Percentiles rank a stretch among this genome's conserved stretches.
These are phyloP conservation scores for Chrysanthemum lavandulifolium DNA, from an alignment of 129 eudicot species.

Conservation along the genomic window DNA sequence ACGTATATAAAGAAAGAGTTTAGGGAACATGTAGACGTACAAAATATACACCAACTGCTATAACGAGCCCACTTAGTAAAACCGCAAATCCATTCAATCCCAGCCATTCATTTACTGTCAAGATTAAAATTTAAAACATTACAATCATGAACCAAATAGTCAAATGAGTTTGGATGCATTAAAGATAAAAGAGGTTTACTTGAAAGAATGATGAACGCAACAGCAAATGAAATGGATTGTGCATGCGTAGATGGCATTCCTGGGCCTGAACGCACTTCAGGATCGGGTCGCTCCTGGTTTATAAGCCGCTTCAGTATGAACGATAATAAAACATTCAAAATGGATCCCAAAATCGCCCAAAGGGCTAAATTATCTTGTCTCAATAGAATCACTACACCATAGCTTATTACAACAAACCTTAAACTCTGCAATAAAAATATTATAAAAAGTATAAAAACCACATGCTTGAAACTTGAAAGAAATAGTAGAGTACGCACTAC, in stretches of 20 bases:
- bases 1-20: background rate
- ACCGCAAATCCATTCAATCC: conserved; percentile 60
- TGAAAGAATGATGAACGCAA: conserved; percentile 46
- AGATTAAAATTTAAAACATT: conserved; percentile 5
- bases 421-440: conserved; percentile 61
- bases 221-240: conserved; percentile 64
- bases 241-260: conserved; percentile 99
- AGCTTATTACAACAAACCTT: conserved; percentile 47
- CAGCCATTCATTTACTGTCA: conserved; percentile 65
- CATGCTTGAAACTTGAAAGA: too few relatives aligned
- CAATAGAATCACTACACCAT: conserved; percentile 44
- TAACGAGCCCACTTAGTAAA: conserved; percentile 36
- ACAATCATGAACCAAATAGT: background rate
- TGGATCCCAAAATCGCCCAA: conserved; percentile 70
- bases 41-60: conserved; percentile 59
- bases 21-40: conserved; percentile 46
- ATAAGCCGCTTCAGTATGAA: conserved; percentile 49
- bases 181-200: conserved; percentile 35
- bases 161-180: too few relatives aligned
- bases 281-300: conserved; percentile 75
- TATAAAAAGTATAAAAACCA: background rate
- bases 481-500: too few relatives aligned
- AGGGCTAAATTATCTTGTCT: conserved; percentile 67
- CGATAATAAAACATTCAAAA: conserved; percentile 54
- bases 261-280: conserved; percentile 63